These are phyloP conservation scores for Leavenworthia alabamica DNA, from an alignment of 345 rosid species.

Conservation along the genomic window DNA sequence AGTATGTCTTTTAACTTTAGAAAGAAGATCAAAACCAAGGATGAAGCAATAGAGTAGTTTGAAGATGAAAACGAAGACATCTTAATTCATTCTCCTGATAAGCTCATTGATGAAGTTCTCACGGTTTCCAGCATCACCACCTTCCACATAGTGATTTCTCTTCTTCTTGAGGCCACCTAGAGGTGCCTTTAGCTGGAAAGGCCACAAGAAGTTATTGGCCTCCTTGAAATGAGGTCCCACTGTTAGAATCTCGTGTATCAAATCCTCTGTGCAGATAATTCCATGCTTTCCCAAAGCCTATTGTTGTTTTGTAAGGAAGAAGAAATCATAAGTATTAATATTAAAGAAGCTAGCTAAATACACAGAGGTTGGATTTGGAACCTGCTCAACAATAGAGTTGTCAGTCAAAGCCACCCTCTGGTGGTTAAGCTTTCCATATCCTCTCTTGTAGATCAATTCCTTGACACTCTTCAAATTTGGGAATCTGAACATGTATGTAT, in stretches of 20 bases:
- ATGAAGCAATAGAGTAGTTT: too few species aligned
- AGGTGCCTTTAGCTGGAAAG: conserved; percentile 91
- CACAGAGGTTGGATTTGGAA: neutral
- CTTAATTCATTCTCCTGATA: conserved; percentile 91
- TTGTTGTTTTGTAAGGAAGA: neutral
- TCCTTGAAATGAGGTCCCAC: conserved; percentile 96
- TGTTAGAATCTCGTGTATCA: conserved; percentile 78
- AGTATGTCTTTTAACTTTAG: conserved; percentile 11
- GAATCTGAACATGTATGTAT: conserved; percentile 36
- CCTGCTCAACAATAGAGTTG: conserved; percentile 75
- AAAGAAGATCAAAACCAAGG: too few species aligned
- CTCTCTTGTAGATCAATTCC: conserved; percentile 87
- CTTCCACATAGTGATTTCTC: conserved; percentile 95
- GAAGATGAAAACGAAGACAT: too few species aligned
- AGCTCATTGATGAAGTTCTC: conserved; percentile 80
- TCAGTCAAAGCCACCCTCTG: conserved; percentile 78
- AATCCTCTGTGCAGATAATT: conserved; percentile 69
- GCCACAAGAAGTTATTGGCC: conserved; percentile 90
- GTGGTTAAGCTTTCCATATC: conserved; percentile 73
- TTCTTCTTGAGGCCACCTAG: conserved; percentile 80
- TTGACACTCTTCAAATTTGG: conserved; percentile 88
- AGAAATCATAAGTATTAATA: neutral
- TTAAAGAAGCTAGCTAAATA: too few species aligned
- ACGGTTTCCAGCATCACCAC: conserved; percentile 82
- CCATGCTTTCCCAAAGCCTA: conserved; percentile 71